Base-by-base conservation (phyloP, 2,329 filamentous ascomycete genomes). In the Fusarium sp. region DNA sequence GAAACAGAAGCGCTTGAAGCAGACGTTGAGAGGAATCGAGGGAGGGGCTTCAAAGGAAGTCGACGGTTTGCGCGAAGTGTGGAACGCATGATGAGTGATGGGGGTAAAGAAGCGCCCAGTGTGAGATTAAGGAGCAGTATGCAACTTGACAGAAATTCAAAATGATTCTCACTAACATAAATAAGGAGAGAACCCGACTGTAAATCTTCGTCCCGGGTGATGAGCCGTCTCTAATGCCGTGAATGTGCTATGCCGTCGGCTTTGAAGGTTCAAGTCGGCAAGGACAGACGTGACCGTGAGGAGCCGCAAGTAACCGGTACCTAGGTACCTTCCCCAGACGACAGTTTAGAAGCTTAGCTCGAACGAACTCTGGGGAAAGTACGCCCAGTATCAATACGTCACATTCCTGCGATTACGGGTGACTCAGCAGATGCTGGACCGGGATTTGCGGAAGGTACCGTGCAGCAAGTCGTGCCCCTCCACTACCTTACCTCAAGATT, bases 1-100 rank as follows among this genome's bases (percentile, higher is more conserved):
- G 84, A 56, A 78, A 80, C 30, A 78, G 79, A 66, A 78, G 72
- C 42, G 75, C 78, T 64, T 82, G 80, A 75, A 58, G 81, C 78
- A 59, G 81, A 74, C 28, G 80, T 80, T 60, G 85, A 83, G 65
- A 81, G 74, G 67, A 80, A 78, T 54, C 81, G 85, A 81, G 82
- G 82, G 74, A 83, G 81, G 56, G 82, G 81, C 72, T 84, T 85
- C 76, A 87, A 80, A 70, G 85, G 84, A 72, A 86, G 83, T 74
- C 86, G 85, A 71, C 86, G 84, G 69, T 84, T 85, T 58, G 86
- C 83, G 76, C 88, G 86, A 77, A 90, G 83, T 66, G 67, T 70
- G 73, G 88, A 88, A 78, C 88, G 87, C 89, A 90, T 90, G 32
- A 75, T 82, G 79, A 67, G 60, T 45, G 54, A 59, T 36, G 60